A percentile compares a stretch with the other conserved stretches of the same genome.
Evolutionary conservation across 1,284 basidiomycete genomes (phyloP).

Genomic region (Melanopsichium pennsylvanicum): DNA sequence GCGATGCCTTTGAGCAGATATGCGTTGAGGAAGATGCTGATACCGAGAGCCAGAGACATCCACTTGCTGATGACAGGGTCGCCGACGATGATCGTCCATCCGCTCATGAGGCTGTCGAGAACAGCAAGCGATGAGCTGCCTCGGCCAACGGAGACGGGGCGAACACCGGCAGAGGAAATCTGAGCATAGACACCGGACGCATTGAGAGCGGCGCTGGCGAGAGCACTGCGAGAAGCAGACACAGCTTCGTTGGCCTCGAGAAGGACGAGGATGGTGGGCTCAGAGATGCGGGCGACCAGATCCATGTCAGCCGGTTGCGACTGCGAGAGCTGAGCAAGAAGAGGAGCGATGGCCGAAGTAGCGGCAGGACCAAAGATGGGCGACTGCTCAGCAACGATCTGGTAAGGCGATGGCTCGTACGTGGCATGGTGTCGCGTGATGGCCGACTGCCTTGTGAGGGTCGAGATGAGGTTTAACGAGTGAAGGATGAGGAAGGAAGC

Average conservation of each 20-base stretch:
- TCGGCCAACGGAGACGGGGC: constrained; percentile 23
- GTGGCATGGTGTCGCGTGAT: constrained; percentile 70
- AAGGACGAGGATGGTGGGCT: constrained; percentile 74
- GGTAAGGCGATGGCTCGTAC: constrained; percentile 61
- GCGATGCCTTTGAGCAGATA: constrained; percentile 84
- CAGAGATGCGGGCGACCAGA: constrained; percentile 57
- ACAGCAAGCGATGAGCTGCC: constrained; percentile 57
- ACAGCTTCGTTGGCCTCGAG: constrained; percentile 68
- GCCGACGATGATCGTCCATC: constrained; percentile 93
- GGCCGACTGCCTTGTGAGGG: constrained; percentile 79
- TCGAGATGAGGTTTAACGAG: constrained; percentile 86
- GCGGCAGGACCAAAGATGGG: constrained; percentile 39
- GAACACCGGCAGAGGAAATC: constrained; percentile 18
- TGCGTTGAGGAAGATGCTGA: constrained; percentile 90
- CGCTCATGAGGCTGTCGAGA: constrained; percentile 86
- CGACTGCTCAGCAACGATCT: constrained; percentile 43
- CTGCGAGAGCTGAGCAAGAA: constrained; percentile 51
- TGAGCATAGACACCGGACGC: constrained; percentile 47
- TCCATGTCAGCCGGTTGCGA: constrained; percentile 43
- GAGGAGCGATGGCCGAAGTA: constrained; percentile 46
- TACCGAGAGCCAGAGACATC: constrained; percentile 86
- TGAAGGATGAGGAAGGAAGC: constrained; percentile 65
- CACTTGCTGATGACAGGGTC: constrained; percentile 95
- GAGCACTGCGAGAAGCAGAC: constrained; percentile 32
- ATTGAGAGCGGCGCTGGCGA: constrained; percentile 55